Base-by-base conservation (phyloP, 495 filamentous ascomycete species). In the Aspergillus wentii region DNA sequence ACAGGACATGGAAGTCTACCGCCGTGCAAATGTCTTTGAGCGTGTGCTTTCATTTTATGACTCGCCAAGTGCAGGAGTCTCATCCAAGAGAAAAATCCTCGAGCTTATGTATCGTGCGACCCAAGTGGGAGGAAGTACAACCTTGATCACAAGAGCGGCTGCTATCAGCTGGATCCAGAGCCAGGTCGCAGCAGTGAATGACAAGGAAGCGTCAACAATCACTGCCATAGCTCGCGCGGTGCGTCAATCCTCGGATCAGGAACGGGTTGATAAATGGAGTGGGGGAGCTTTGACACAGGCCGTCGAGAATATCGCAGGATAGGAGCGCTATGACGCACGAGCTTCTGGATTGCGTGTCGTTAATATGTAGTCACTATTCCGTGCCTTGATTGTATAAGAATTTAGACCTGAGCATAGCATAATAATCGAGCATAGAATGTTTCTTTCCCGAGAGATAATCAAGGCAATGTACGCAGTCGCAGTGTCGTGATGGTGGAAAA, bases 141-240 rank as follows among this genome's bases (percentile, higher is more conserved):
- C 88, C 9, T 64, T 95, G 26, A 83, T 89, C 19, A 95, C 91
- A 9, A 70, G 92, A 46, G 80, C 83, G 16, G 90, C 86, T n/a
- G 62, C 87, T 10, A 55, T 92, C 34, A 82, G 75, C 39, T 98
- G 91, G 88, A 72, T 94, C 19, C 68, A 83, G 36, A 71, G 71
- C 41, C 75, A 79, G 54, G 52, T 74, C 8, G 60, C 57, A 1
- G 51, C 60, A 35, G 50, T 65, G 38, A 54, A 56, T 17, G 55
- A 49, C 1, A 75, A 83, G 41, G 68, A 69, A 18, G 62, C 52
- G 3, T 49, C 48, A 6, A 53, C 72, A 16, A 64, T 88, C 33
- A 74, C 66, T 48, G 72, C 67, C 9, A 59, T 96, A 51, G 67
- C 75, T 16, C 60, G 56, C 35, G 67, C 74, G 46, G 46, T 94